Evolutionary conservation across 257 asterid genomes (phyloP).

Genomic region (Nyctanthes arbortristis): DNA sequence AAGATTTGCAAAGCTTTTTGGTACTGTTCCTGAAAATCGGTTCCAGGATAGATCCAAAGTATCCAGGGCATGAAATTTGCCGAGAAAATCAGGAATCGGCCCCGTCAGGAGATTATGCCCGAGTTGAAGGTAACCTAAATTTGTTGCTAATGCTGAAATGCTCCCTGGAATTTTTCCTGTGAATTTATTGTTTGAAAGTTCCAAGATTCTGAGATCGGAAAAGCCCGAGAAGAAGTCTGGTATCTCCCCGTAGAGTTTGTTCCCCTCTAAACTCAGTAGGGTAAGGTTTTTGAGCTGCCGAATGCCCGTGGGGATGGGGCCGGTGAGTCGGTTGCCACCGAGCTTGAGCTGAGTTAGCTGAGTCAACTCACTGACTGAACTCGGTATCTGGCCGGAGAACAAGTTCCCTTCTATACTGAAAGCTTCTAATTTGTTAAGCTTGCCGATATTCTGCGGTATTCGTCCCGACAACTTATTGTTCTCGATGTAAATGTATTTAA

Average conservation of each 20-base stretch:
- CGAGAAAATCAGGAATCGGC: constrained; percentile 65
- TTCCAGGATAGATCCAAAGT: constrained; percentile 77
- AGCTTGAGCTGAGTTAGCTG: constrained; percentile 49
- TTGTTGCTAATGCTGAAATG: constrained; percentile 44
- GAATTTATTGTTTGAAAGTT: constrained; percentile 46
- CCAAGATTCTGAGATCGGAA: constrained; percentile 28
- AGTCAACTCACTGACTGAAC: constrained; percentile 42
- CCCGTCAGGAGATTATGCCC: constrained; percentile 69
- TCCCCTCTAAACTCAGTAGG: constrained; percentile 32
- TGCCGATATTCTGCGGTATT: constrained; percentile 46
- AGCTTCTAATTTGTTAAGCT: constrained; percentile 22
- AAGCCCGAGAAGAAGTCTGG: constrained; percentile 55
- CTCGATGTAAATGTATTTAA: constrained; percentile 44
- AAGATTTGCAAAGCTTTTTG: constrained; percentile 63
- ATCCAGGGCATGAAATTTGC: constrained; percentile 58
- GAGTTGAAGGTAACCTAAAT: constrained; percentile 42
- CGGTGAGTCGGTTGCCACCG: constrained; percentile 56
- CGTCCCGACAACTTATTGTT: constrained; percentile 57
- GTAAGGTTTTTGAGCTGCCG: constrained; percentile 42
- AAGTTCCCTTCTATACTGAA: constrained; percentile 56
- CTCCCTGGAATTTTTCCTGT: constrained; percentile 60
- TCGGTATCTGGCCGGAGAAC: constrained; percentile 60
- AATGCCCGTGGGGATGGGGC: constrained; percentile 47
- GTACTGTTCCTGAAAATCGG: constrained; percentile 62
- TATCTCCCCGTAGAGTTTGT: constrained; percentile 56